These are phyloP conservation scores for Hemileia vastatrix DNA, from an alignment of 1,284 basidiomycete genomes.

Conservation along the genomic window DNA sequence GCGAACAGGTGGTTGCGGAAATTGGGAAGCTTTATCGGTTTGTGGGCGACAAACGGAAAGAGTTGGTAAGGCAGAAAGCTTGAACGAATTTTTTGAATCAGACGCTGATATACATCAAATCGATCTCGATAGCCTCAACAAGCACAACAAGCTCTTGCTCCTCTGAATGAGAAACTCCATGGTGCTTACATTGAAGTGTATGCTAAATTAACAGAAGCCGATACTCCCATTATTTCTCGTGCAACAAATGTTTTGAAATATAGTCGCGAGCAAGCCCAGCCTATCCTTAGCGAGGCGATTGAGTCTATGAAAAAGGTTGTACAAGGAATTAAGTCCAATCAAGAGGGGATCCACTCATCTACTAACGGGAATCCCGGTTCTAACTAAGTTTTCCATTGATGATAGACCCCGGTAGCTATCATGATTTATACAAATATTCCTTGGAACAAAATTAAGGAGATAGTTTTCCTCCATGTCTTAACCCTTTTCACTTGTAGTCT, in stretches of 20 bases:
- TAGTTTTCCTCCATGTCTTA: no score
- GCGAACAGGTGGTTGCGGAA: slow-evolving; percentile 16
- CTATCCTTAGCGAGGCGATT: slow-evolving; percentile 8
- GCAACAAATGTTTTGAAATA: slow-evolving; percentile 20
- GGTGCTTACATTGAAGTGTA: slow-evolving; percentile 12
- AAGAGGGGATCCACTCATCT: no score
- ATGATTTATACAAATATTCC: no score
- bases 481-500: no score
- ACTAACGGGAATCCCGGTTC: no score
- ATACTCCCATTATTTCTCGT: slow-evolving; percentile 1
- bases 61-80: not conserved
- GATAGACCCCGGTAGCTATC: no score
- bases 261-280: slow-evolving; percentile 13
- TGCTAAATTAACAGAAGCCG: slow-evolving; percentile 7
- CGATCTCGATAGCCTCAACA: slow-evolving; percentile 12
- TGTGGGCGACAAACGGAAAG: slow-evolving; percentile 20
- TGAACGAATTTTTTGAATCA: not conserved
- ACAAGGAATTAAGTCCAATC: no score
- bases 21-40: slow-evolving; percentile 13
- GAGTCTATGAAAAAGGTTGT: slow-evolving; percentile 9
- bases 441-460: no score
- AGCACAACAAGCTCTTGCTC: slow-evolving; percentile 12
- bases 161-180: slow-evolving; percentile 10
- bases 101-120: not conserved
- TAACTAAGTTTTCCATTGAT: no score